Evolutionary conservation across 768 basidiomycete genomes (phyloP).

Genomic region (Macrolepiota dolichaula): DNA sequence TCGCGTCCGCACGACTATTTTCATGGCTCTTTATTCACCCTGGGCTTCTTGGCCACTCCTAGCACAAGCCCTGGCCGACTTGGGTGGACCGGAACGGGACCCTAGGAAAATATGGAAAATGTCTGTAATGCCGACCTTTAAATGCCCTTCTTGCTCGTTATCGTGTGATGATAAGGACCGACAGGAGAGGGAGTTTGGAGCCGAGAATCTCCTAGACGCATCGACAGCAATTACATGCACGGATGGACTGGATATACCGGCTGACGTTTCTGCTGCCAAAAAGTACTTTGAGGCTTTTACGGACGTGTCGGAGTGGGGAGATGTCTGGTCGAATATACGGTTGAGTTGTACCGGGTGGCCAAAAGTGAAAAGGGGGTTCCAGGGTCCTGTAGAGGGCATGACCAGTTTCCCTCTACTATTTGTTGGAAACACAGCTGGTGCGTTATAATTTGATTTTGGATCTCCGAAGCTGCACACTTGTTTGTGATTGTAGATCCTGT

Average conservation of each 20-base stretch:
- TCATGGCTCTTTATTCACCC: slow-evolving; percentile 31
- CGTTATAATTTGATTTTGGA: too few species aligned
- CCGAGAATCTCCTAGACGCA: slow-evolving; percentile 16
- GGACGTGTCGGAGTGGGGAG: slow-evolving; percentile 26
- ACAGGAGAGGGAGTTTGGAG: slow-evolving; percentile 4
- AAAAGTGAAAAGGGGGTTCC: slow-evolving; percentile 9
- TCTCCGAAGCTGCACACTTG: too few species aligned
- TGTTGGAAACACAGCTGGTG: too few species aligned
- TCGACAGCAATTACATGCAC: slow-evolving; percentile 27
- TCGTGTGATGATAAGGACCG: slow-evolving; percentile 17
- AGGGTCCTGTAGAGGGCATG: slow-evolving; percentile 32
- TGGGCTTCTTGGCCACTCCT: slow-evolving; percentile 29
- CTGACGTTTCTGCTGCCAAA: slow-evolving; percentile 22
- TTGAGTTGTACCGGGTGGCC: slow-evolving; percentile 13
- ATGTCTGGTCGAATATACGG: slow-evolving; percentile 26
- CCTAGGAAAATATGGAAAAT: slow-evolving; percentile 23
- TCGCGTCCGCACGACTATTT: slow-evolving; percentile 25
- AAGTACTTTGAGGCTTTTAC: slow-evolving; percentile 23
- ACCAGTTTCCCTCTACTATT: slow-evolving; percentile 37
- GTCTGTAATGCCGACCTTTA: slow-evolving; percentile 17
- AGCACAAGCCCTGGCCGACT: slow-evolving; percentile 31
- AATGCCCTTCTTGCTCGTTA: slow-evolving; percentile 20
- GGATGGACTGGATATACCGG: slow-evolving; percentile 29
- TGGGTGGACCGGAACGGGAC: slow-evolving; percentile 26
- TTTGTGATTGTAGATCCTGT: too few species aligned